Evolutionary conservation across 345 rosid species (phyloP).

Genomic region (Cochlearia excelsa): DNA sequence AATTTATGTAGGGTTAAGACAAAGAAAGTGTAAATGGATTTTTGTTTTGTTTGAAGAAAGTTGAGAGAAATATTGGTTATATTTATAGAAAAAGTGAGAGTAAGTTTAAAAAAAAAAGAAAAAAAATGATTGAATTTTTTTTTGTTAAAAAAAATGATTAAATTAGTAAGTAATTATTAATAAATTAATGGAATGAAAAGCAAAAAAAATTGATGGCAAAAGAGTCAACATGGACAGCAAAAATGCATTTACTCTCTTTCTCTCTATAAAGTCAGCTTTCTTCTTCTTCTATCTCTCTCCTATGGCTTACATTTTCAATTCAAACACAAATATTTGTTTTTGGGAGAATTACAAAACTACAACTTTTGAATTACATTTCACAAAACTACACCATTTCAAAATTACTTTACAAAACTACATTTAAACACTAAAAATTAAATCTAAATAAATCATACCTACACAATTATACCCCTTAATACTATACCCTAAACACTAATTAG

Average conservation of each 20-base stretch:
- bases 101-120: neutral
- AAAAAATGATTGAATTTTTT: neutral
- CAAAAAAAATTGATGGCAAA: conserved; percentile 36
- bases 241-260: conserved; percentile 55
- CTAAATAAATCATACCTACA: too few species aligned
- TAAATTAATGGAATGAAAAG: conserved; percentile 18
- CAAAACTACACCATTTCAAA: too few species aligned
- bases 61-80: conserved; percentile 34
- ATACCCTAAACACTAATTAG: too few species aligned
- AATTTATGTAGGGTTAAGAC: conserved; percentile 12
- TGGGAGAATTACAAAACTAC: too few species aligned
- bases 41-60: conserved; percentile 21
- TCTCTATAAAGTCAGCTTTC: conserved; percentile 28
- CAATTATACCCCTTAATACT: too few species aligned
- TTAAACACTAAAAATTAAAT: too few species aligned
- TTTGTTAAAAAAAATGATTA: neutral
- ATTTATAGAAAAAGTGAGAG: conserved; percentile 32
- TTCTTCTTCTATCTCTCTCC: neutral
- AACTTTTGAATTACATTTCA: too few species aligned
- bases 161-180: conserved; percentile 21
- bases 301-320: neutral
- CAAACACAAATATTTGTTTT: conserved; percentile 16
- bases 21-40: conserved; percentile 7
- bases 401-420: too few species aligned
- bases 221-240: conserved; percentile 65